Percentiles rank a stretch among this genome's conserved stretches.
Conservation (phyloP, 805 yeast genomes). For the Metschnikowia proteae region DNA sequence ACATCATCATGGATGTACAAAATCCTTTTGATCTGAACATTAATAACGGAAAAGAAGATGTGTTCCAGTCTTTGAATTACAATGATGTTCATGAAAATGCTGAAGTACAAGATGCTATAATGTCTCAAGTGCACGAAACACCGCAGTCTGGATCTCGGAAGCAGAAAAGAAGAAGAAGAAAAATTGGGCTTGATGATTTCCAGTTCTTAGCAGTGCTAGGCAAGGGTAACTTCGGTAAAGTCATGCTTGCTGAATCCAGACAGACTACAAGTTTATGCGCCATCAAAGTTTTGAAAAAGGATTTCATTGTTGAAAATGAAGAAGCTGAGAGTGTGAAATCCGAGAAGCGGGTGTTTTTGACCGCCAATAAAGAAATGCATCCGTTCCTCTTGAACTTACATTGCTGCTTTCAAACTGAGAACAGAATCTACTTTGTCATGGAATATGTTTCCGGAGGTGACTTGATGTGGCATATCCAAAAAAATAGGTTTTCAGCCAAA, state of each 20-base stretch:
- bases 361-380: constrained; percentile 83
- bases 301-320: constrained; percentile 89
- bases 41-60: constrained; percentile 1
- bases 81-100: constrained; percentile 15
- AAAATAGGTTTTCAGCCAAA: constrained; percentile 78
- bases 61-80: constrained; percentile 27
- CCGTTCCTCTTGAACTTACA: constrained; percentile 89
- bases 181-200: constrained; percentile 92
- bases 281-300: constrained; percentile 93
- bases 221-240: constrained; percentile 98
- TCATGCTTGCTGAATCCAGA: constrained; percentile 92
- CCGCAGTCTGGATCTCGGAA: constrained; percentile 20
- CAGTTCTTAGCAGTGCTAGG: constrained; percentile 92
- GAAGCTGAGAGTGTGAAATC: constrained; percentile 94
- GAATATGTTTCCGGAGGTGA: constrained; percentile 98
- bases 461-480: constrained; percentile 98
- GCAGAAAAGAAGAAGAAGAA: constrained; percentile 49
- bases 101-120: background rate
- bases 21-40: constrained; percentile 9
- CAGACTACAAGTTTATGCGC: constrained; percentile 83
- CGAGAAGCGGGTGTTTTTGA: constrained; percentile 85
- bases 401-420: constrained; percentile 97
- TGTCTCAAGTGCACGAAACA: background rate
- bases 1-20: constrained; percentile 6
- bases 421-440: constrained; percentile 96